These are phyloP conservation scores for Beta vulgaris DNA, from an alignment of 148 eudicot genomes.

Conservation along the genomic window DNA sequence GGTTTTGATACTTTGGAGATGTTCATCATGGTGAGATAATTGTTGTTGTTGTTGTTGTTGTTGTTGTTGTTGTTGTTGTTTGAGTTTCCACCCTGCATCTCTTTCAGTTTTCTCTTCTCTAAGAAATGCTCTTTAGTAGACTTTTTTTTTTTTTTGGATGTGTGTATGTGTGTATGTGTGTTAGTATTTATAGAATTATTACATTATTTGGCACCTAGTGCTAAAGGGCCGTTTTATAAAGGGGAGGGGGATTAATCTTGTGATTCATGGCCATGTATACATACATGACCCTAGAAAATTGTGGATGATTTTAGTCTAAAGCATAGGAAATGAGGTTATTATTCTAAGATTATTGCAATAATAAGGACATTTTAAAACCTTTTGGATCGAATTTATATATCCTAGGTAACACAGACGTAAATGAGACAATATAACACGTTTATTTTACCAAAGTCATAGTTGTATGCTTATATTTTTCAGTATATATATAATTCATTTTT, in stretches of 20 bases:
- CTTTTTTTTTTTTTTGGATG: neutral
- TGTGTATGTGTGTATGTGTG: neutral
- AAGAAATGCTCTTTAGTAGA: neutral
- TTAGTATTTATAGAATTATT: neutral
- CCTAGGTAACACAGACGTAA: too few relatives aligned
- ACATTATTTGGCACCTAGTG: neutral
- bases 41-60: neutral
- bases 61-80: neutral
- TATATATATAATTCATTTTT: too few relatives aligned
- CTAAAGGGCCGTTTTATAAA: neutral
- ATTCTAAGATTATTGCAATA: too few relatives aligned
- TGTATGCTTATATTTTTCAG: too few relatives aligned
- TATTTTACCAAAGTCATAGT: too few relatives aligned
- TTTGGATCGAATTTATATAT: too few relatives aligned
- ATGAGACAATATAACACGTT: too few relatives aligned
- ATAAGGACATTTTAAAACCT: too few relatives aligned
- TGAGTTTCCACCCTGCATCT: constrained; percentile 14
- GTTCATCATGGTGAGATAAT: neutral
- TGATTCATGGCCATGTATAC: neutral
- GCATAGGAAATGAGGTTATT: too few relatives aligned
- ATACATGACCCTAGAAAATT: too few relatives aligned
- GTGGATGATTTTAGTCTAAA: too few relatives aligned
- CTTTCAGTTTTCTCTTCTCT: neutral
- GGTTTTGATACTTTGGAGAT: neutral
- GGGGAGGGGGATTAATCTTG: neutral